Evolutionary conservation across 2,329 filamentous ascomycete species (phyloP), one percentile per base, ranked within the genome.

Genomic region (Fusarium robinianum): DNA sequence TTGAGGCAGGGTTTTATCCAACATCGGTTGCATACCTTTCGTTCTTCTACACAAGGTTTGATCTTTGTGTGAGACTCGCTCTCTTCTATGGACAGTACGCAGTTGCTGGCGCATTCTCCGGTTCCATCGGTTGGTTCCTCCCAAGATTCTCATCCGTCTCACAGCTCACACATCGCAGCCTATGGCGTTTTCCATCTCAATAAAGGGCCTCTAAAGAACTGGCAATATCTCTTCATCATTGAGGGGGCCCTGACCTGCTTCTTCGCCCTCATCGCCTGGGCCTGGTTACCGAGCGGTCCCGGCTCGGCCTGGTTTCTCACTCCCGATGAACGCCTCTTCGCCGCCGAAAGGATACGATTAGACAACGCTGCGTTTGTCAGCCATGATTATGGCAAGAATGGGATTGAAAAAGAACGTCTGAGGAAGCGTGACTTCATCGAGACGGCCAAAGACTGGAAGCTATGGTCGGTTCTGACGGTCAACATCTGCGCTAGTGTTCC

Each of bases 211-310:
- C 53, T 84, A 3, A 77, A 73, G 18, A 82, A 81, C 9, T 87
- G 83, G 83, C 71, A 80, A 8, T 84, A 80, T 80, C 71, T 86
- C 0, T 87, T 87, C 64, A 82, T 87, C 33, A 79, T 87, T n/a
- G 83, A 87, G 60, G 84, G 84, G 7, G 67, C 72, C 4, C 72
- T 66, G 1, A 65, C 63, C 12, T 62, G 60, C 21, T 39, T 62
- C 23, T 46, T 66, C 25, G 61, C 60, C n/a, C 9, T 57, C 21
- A n/a, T 58, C 17, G 50, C 58, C 17, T 62, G 59, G 59, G 10
- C 49, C 21, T 62, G 59, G 57, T 44, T 62, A 6, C 59, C 59
- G 14, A 52, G 27, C 15, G 57, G 57, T 2, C 59, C 59, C 12
- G 59, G 59, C 11, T 53, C 58, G 12, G 59, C 59, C 3, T 62